Evolutionary conservation across 805 yeast species (phyloP).

Genomic region (Monosporozyma solicola): DNA sequence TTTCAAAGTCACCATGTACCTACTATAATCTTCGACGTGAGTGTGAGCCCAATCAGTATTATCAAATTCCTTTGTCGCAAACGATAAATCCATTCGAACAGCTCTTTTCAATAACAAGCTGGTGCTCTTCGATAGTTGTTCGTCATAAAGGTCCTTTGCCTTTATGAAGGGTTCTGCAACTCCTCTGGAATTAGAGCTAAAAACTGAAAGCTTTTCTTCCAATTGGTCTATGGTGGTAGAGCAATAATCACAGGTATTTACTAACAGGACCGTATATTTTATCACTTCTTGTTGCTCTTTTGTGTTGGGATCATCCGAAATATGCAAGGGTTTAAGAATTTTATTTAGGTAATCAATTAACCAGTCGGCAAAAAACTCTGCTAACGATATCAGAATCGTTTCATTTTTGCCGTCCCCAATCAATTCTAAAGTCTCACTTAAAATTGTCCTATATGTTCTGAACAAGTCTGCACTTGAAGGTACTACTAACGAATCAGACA

Average conservation of each 20-base stretch:
- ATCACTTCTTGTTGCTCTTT: conserved; percentile 41
- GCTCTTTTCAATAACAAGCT: conserved; percentile 44
- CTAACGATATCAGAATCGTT: conserved; percentile 33
- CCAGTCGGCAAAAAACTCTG: conserved; percentile 56
- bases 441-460: conserved; percentile 59
- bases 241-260: conserved; percentile 88
- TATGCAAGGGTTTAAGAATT: conserved; percentile 42
- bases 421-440: conserved; percentile 60
- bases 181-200: conserved; percentile 35
- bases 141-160: conserved; percentile 48
- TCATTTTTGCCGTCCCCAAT: conserved; percentile 25
- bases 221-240: conserved; percentile 69
- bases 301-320: conserved; percentile 26
- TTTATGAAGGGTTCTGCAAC: conserved; percentile 43
- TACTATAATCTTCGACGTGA: conserved; percentile 62
- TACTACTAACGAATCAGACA: conserved; percentile 55
- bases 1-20: conserved; percentile 55
- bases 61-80: conserved; percentile 76
- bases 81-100: conserved; percentile 50
- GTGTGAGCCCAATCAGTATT: conserved; percentile 67
- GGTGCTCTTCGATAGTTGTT: conserved; percentile 50
- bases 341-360: conserved; percentile 49
- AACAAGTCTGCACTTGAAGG: conserved; percentile 85
- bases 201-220: conserved; percentile 46
- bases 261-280: conserved; percentile 55